These are phyloP conservation scores for Hypomyces rosellus DNA, from an alignment of 2,329 filamentous ascomycete genomes.

Conservation along the genomic window DNA sequence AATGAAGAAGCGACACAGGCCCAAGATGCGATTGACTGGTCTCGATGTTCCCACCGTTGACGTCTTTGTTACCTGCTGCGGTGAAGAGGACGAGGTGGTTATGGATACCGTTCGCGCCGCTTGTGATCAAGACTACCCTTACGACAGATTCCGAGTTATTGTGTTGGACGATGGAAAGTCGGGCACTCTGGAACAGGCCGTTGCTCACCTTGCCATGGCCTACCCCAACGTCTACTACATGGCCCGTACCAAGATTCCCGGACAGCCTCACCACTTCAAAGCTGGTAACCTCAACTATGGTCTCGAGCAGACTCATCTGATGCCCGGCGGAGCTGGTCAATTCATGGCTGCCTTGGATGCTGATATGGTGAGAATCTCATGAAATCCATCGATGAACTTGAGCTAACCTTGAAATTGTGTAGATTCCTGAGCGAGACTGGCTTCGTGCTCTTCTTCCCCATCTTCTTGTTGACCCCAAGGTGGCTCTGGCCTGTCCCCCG, in stretches of 20 bases:
- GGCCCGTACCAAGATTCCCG: conserved; percentile 42
- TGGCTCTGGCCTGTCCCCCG: conserved; percentile 54
- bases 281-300: conserved; percentile 60
- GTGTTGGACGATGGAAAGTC: conserved; percentile 50
- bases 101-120: conserved; percentile 52
- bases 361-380: conserved; percentile 48
- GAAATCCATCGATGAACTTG: background rate
- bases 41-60: conserved; percentile 49
- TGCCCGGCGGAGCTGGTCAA: conserved; percentile 49
- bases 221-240: conserved; percentile 48
- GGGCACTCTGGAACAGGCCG: conserved; percentile 32
- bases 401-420: background rate
- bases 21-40: conserved; percentile 46
- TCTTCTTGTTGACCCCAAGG: conserved; percentile 48
- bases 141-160: conserved; percentile 45
- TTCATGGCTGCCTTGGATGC: conserved; percentile 60
- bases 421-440: conserved; percentile 56
- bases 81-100: conserved; percentile 49
- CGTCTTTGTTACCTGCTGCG: conserved; percentile 51
- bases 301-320: conserved; percentile 40
- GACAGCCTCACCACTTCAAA: conserved; percentile 53
- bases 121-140: conserved; percentile 49
- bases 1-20: conserved; percentile 46
- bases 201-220: conserved; percentile 30
- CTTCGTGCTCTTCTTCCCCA: conserved; percentile 55